Percentiles rank a stretch among this genome's conserved stretches.
phyloP scores from a whole-genome alignment of 306 rosid genomes.

The Cercis canadensis region DNA sequence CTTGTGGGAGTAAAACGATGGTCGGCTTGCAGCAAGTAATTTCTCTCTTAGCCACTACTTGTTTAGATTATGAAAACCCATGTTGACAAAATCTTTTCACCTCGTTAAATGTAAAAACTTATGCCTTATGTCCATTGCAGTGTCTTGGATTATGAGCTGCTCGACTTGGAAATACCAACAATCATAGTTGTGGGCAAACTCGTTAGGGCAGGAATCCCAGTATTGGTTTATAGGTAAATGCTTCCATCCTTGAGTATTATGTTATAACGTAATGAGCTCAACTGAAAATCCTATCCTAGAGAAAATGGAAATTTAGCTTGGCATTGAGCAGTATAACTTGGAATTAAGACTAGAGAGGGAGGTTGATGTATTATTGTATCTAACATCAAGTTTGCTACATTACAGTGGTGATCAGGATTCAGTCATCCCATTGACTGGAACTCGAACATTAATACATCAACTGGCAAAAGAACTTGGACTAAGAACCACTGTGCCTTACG shows the following conservation, averaged over 20 bases:
- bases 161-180: slow-evolving; percentile 88
- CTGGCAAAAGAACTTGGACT: slow-evolving; percentile 71
- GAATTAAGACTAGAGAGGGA: neutral
- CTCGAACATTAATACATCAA: slow-evolving; percentile 78
- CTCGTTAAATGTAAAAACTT: no score
- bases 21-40: slow-evolving; percentile 93
- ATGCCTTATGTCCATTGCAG: slow-evolving; percentile 37
- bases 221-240: slow-evolving; percentile 84
- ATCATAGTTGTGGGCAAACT: slow-evolving; percentile 75
- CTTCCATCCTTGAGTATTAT: no score
- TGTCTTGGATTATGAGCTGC: slow-evolving; percentile 72
- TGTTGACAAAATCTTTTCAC: neutral
- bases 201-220: slow-evolving; percentile 71
- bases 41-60: neutral
- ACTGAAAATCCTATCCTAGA: no score
- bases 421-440: slow-evolving; percentile 92
- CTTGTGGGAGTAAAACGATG: slow-evolving; percentile 86
- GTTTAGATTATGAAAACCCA: neutral
- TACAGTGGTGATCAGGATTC: slow-evolving; percentile 97
- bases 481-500: slow-evolving; percentile 74
- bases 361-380: no score
- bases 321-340: neutral
- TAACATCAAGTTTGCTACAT: no score
- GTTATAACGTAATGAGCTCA: no score
- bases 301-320: neutral